Evolutionary conservation across 805 yeast genomes (phyloP).

Genomic region (Grigorovia transvaalensis): DNA sequence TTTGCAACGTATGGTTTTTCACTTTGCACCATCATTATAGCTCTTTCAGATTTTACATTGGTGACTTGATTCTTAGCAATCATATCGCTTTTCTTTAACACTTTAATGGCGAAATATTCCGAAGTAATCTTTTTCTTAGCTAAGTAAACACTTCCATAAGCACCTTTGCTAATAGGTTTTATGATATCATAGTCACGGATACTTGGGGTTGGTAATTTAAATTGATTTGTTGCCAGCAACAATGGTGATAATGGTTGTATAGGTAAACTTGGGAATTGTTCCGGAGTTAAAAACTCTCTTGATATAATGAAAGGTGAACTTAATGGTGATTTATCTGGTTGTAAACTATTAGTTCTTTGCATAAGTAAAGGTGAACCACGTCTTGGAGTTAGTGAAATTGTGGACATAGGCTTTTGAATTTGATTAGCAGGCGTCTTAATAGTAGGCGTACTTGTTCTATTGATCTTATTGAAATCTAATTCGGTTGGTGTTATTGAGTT

Average conservation of each 20-base stretch:
- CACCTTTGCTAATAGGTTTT: constrained; percentile 93
- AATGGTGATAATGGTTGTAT: constrained; percentile 68
- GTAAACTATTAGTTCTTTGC: constrained; percentile 4
- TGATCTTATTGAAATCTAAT: background rate
- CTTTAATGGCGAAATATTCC: constrained; percentile 91
- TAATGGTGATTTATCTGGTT: constrained; percentile 34
- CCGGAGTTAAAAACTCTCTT: constrained; percentile 32
- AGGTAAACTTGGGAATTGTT: constrained; percentile 19
- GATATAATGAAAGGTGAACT: constrained; percentile 50
- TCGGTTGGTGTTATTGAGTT: constrained; percentile 16
- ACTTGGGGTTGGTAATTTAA: constrained; percentile 51
- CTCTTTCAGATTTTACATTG: constrained; percentile 89
- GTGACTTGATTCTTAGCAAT: constrained; percentile 93
- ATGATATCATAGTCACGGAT: constrained; percentile 82
- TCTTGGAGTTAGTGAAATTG: constrained; percentile 39
- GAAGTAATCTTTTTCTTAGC: constrained; percentile 80
- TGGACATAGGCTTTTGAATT: constrained; percentile 17
- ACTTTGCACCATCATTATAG: constrained; percentile 95
- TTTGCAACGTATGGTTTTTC: constrained; percentile 90
- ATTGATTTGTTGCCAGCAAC: constrained; percentile 52
- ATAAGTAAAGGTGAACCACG: constrained; percentile 42
- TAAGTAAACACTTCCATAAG: constrained; percentile 89
- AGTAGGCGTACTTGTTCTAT: background rate
- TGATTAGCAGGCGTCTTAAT: background rate
- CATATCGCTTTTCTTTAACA: constrained; percentile 87